A percentile compares a stretch with the other conserved stretches of the same genome.
Conservation (phyloP, 768 basidiomycete species). For the Fistulinella prunicolor region DNA sequence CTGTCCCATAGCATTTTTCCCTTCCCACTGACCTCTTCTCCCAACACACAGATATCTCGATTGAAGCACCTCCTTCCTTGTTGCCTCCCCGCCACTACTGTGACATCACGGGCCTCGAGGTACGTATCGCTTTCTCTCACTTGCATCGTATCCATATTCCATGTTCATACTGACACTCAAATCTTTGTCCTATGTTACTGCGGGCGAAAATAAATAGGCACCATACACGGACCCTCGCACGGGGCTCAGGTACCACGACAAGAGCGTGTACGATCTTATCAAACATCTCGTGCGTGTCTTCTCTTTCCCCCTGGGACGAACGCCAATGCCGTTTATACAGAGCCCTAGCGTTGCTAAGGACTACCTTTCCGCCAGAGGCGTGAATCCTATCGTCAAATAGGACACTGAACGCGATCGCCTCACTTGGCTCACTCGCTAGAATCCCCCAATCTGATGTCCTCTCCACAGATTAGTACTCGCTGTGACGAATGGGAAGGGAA, state of each 20-base stretch:
- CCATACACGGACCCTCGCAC: conserved; percentile 85
- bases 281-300: conserved; percentile 56
- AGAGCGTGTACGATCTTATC: conserved; percentile 81
- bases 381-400: conserved; percentile 48
- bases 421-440: too few species aligned
- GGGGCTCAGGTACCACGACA: conserved; percentile 78
- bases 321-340: too few species aligned
- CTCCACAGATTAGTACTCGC: conserved; percentile 10
- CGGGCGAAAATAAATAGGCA: too few species aligned
- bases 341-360: conserved; percentile 72
- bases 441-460: conserved; percentile 22
- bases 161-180: too few species aligned
- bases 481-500: conserved; percentile 10
- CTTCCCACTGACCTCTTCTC: too few species aligned
- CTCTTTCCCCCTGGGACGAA: too few species aligned
- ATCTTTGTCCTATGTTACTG: too few species aligned
- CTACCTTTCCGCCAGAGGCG: conserved; percentile 59
- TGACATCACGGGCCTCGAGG: conserved; percentile 85
- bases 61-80: conserved; percentile 83
- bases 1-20: too few species aligned
- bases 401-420: too few species aligned
- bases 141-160: too few species aligned
- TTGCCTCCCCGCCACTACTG: conserved; percentile 76
- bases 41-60: conserved; percentile 57
- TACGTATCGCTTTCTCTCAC: conserved; percentile 20